Conservation (phyloP, 2,329 filamentous ascomycete genomes). For the Penicillium janthinellum region DNA sequence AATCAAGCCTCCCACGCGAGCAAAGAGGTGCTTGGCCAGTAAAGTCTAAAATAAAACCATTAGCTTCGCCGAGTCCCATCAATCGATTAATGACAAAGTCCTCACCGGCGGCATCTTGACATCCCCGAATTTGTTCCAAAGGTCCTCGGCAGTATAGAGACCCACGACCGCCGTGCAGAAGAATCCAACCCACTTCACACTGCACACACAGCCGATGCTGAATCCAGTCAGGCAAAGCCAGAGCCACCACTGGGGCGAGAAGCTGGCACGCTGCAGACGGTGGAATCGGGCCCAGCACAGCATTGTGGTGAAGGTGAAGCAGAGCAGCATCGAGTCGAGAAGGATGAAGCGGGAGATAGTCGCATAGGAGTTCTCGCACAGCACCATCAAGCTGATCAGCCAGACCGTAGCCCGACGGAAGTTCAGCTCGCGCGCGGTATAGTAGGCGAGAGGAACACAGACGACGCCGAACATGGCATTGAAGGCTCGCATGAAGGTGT, state of each 20-base stretch:
- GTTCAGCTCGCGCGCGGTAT: slow-evolving; percentile 86
- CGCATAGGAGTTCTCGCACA: slow-evolving; percentile 99
- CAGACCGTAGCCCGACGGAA: slow-evolving; percentile 86
- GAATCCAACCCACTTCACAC: slow-evolving; percentile 96
- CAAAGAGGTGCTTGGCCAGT: slow-evolving; percentile 75
- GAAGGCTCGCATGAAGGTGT: slow-evolving; percentile 98
- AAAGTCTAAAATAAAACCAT: slow-evolving; percentile 52
- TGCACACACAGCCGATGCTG: slow-evolving; percentile 96
- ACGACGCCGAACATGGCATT: slow-evolving; percentile 92
- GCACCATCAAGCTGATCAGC: slow-evolving; percentile 93
- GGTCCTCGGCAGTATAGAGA: slow-evolving; percentile 91
- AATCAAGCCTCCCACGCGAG: slow-evolving; percentile 84
- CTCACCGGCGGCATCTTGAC: slow-evolving; percentile 81
- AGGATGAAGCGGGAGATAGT: slow-evolving; percentile 98
- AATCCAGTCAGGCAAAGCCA: slow-evolving; percentile 94
- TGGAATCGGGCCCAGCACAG: slow-evolving; percentile 98
- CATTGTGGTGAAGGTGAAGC: slow-evolving; percentile 96
- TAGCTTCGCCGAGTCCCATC: slow-evolving; percentile 4
- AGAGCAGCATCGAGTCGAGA: slow-evolving; percentile 96
- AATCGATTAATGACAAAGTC: slow-evolving; percentile 11
- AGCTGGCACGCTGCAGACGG: slow-evolving; percentile 79
- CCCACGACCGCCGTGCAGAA: slow-evolving; percentile 95
- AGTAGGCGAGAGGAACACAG: slow-evolving; percentile 93
- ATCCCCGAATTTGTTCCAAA: slow-evolving; percentile 98
- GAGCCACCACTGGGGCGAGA: slow-evolving; percentile 87